phyloP scores from a whole-genome alignment of 2,329 filamentous ascomycete genomes.

The Cladophialophora bantiana region DNA sequence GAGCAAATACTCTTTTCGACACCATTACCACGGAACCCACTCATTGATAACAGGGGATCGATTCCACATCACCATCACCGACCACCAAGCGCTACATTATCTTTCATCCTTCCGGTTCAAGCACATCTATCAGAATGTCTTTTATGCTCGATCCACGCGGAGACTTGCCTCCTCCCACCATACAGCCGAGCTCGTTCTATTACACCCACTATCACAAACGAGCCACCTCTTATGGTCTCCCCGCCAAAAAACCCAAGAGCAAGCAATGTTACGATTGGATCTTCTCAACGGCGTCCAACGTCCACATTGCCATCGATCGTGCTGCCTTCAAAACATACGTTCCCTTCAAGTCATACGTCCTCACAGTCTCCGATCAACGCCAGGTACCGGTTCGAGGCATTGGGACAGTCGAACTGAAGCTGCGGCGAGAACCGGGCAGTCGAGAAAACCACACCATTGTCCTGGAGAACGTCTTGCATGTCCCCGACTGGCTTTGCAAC shows the following conservation, averaged over 20 bases:
- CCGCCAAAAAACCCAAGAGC: slow-evolving; percentile 32
- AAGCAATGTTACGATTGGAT: slow-evolving; percentile 42
- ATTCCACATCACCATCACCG: background rate
- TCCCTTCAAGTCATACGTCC: slow-evolving; percentile 40
- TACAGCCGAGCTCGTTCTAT: slow-evolving; percentile 34
- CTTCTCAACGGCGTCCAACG: slow-evolving; percentile 42
- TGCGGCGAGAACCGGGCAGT: slow-evolving; percentile 38
- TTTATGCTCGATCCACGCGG: slow-evolving; percentile 30
- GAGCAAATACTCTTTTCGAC: background rate
- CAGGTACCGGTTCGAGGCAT: slow-evolving; percentile 43
- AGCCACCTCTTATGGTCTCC: slow-evolving; percentile 18
- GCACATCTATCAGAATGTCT: slow-evolving; percentile 19
- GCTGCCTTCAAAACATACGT: slow-evolving; percentile 45
- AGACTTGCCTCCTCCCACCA: slow-evolving; percentile 30
- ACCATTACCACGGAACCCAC: background rate
- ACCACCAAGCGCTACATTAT: background rate
- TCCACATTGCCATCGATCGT: slow-evolving; percentile 46
- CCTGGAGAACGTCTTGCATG: slow-evolving; percentile 47
- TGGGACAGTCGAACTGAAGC: slow-evolving; percentile 45
- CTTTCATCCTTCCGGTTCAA: background rate
- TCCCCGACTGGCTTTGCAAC: slow-evolving; percentile 47
- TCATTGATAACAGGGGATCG: background rate
- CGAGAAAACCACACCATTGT: slow-evolving; percentile 40
- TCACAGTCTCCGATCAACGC: slow-evolving; percentile 38
- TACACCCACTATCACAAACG: slow-evolving; percentile 15